Evolutionary conservation across 2,329 filamentous ascomycete genomes (phyloP).

Genomic region (Colletotrichum truncatum): DNA sequence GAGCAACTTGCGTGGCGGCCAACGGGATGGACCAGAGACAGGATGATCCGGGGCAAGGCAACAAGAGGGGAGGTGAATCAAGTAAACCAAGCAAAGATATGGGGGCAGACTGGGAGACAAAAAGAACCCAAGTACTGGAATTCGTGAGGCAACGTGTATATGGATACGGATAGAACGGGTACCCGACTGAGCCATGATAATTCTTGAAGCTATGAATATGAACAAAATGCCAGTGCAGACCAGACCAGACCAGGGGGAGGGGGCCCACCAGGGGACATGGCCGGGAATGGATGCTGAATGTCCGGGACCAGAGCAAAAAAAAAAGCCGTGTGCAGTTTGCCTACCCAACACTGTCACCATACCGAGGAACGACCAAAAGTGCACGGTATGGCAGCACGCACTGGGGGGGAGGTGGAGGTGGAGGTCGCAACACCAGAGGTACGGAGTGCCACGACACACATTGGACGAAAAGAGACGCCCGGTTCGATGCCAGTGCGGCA

Average conservation of each 20-base stretch:
- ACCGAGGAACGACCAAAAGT: not conserved
- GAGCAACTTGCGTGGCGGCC: not conserved
- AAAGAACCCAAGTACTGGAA: not conserved
- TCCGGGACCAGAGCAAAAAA: not conserved
- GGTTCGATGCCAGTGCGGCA: not conserved
- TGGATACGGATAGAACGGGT: slow-evolving; percentile 4
- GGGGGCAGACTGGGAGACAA: not conserved
- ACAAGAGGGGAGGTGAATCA: not conserved
- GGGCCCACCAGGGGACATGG: too few species aligned
- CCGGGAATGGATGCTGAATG: slow-evolving; percentile 18
- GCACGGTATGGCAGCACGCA: not conserved
- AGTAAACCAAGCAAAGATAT: not conserved
- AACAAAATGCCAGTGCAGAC: slow-evolving; percentile 9
- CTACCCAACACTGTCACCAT: slow-evolving; percentile 7
- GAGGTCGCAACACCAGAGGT: not conserved
- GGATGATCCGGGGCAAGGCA: slow-evolving; percentile 9
- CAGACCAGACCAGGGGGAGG: too few species aligned
- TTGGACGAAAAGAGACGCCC: slow-evolving; percentile 8
- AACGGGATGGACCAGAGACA: slow-evolving; percentile 3
- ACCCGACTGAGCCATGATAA: not conserved
- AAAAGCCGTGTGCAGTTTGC: slow-evolving; percentile 6
- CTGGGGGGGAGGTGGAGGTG: not conserved
- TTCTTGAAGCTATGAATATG: not conserved
- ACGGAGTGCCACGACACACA: slow-evolving; percentile 8
- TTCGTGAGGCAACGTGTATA: not conserved